phyloP scores from a whole-genome alignment of 2,329 filamentous ascomycete genomes.

The Raffaelea albimanens region DNA sequence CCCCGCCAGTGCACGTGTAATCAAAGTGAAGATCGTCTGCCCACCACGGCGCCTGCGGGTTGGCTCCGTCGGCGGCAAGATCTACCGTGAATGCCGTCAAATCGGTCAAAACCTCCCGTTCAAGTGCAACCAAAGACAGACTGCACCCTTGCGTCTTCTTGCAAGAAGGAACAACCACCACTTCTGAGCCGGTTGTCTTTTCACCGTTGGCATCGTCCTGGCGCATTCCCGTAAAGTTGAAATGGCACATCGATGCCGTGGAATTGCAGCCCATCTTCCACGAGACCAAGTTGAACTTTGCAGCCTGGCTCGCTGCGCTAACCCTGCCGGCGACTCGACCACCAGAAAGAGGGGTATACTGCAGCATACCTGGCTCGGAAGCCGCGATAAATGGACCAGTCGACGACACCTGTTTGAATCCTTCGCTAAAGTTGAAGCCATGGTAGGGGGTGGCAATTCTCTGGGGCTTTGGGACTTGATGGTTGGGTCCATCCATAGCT shows the following conservation, averaged over 20 bases:
- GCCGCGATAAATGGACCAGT: slow-evolving; percentile 10
- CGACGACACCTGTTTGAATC: slow-evolving; percentile 22
- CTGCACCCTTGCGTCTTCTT: slow-evolving; percentile 18
- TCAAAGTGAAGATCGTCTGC: slow-evolving; percentile 27
- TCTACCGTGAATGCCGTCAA: slow-evolving; percentile 29
- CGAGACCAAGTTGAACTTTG: slow-evolving; percentile 27
- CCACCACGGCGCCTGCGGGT: slow-evolving; percentile 31
- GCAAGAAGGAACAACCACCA: slow-evolving; percentile 20
- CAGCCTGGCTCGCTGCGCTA: slow-evolving; percentile 16
- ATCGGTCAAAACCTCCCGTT: slow-evolving; percentile 18
- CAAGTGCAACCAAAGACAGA: slow-evolving; percentile 18
- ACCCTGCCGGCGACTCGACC: slow-evolving; percentile 18
- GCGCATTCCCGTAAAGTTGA: slow-evolving; percentile 25
- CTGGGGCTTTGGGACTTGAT: slow-evolving; percentile 3
- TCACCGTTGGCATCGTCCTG: neutral
- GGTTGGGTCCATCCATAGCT: neutral
- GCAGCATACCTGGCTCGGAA: slow-evolving; percentile 15
- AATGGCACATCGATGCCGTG: slow-evolving; percentile 21
- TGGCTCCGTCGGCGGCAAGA: slow-evolving; percentile 25
- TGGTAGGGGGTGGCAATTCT: slow-evolving; percentile 15
- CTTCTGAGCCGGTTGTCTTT: slow-evolving; percentile 15
- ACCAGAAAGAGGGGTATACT: slow-evolving; percentile 11
- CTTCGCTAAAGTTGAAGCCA: slow-evolving; percentile 24
- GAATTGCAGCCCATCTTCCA: slow-evolving; percentile 30
- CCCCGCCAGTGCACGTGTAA: neutral